Evolutionary conservation across 106 monocot species (phyloP).

Genomic region (Triglochin maritima): DNA sequence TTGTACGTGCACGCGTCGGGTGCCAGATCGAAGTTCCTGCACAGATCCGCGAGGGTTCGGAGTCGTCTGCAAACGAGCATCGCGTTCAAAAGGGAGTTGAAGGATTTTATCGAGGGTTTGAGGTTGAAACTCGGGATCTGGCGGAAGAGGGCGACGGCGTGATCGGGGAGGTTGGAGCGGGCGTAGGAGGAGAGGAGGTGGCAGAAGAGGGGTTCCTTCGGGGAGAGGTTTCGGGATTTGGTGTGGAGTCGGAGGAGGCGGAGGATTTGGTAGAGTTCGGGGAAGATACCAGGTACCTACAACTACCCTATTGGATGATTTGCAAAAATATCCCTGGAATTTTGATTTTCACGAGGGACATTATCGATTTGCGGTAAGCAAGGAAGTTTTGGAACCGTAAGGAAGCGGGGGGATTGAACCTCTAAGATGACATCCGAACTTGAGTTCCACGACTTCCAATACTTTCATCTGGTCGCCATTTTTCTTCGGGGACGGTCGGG

Average conservation of each 20-base stretch:
- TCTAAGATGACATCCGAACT: too few species aligned
- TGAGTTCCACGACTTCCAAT: too few species aligned
- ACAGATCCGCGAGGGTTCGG: slow-evolving; percentile 6
- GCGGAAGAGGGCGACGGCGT: slow-evolving; percentile 28
- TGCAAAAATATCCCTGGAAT: too few species aligned
- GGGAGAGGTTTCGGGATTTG: slow-evolving; percentile 21
- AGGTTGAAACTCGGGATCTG: slow-evolving; percentile 43
- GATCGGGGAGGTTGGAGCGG: slow-evolving; percentile 36
- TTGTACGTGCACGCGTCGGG: slow-evolving; percentile 51
- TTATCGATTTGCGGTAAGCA: too few species aligned
- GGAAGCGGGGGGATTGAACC: too few species aligned
- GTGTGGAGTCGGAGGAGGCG: slow-evolving; percentile 14
- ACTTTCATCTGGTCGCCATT: too few species aligned
- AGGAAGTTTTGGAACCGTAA: too few species aligned
- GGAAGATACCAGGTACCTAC: slow-evolving; percentile 38
- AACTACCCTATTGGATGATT: too few species aligned
- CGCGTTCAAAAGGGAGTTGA: slow-evolving; percentile 51
- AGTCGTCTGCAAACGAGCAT: slow-evolving; percentile 27
- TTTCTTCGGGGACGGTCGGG: too few species aligned
- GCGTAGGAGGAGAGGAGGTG: slow-evolving; percentile 64
- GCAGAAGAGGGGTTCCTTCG: slow-evolving; percentile 60
- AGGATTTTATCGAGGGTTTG: slow-evolving; percentile 36
- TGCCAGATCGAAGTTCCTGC: slow-evolving; percentile 6
- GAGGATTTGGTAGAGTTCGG: slow-evolving; percentile 57
- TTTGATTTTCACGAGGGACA: too few species aligned